These are phyloP conservation scores for Phaeoacremonium minimum DNA, from an alignment of 2,329 filamentous ascomycete species.

Conservation along the genomic window DNA sequence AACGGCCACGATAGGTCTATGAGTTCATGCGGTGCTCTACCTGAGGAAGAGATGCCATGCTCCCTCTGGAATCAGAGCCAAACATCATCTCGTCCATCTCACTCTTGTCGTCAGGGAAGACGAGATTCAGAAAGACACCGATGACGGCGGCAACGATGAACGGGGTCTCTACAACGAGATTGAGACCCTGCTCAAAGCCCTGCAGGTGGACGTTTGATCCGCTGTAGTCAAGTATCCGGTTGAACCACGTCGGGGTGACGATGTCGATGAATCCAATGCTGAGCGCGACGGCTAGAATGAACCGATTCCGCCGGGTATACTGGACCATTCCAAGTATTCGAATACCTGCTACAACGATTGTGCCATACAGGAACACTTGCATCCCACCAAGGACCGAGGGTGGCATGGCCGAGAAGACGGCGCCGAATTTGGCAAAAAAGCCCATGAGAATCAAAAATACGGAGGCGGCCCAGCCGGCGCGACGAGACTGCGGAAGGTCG, in stretches of 20 bases:
- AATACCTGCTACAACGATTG: constrained; percentile 62
- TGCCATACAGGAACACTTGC: constrained; percentile 63
- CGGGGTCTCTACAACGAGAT: constrained; percentile 31
- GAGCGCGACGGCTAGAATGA: constrained; percentile 56
- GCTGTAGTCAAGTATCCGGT: constrained; percentile 27
- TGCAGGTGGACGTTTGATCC: constrained; percentile 26
- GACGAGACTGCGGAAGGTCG: too few species aligned
- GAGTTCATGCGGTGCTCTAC: too few species aligned
- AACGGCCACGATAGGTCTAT: too few species aligned
- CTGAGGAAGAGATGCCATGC: too few species aligned
- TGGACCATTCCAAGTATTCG: constrained; percentile 58
- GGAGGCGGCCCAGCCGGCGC: constrained; percentile 62
- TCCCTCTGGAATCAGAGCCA: too few species aligned
- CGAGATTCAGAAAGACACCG: constrained; percentile 34
- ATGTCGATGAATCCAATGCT: constrained; percentile 51
- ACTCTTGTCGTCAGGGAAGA: constrained; percentile 31
- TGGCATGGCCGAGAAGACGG: constrained; percentile 63
- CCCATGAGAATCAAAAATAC: constrained; percentile 66
- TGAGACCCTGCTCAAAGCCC: constrained; percentile 32
- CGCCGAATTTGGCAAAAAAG: constrained; percentile 67
- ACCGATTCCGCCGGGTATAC: constrained; percentile 62
- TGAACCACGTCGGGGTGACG: constrained; percentile 31
- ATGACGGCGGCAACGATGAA: constrained; percentile 35
- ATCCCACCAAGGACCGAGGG: constrained; percentile 39
- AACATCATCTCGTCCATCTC: too few species aligned